Evolutionary conservation across 2,329 filamentous ascomycete genomes (phyloP), one percentile per base, ranked within the genome.

Genomic region (Fusarium oxysporum): DNA sequence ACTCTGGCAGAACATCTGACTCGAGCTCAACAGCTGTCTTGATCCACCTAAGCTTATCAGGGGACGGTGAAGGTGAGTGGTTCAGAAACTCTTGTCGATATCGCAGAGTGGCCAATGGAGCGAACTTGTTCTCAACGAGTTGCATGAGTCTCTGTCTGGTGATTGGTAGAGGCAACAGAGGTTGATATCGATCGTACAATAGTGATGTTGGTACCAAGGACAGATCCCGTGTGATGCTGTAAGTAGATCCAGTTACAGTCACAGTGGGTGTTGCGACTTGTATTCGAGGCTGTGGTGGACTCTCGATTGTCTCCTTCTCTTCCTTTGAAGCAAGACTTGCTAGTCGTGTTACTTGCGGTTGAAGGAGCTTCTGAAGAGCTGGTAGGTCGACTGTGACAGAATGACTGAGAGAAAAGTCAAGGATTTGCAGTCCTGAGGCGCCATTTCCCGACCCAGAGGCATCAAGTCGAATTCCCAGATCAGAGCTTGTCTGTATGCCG

Each of bases 341-440:
- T 2, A 81, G 64, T 14, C 70, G 67, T 17, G 68, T 58, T 3
- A 79, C 71, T 23, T 75, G 68, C 25, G 74, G 75, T 28, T 81
- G 76, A 2, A 80, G 63, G 16, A 77, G 57, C 5, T 70, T 68
- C 9, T 80, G 79, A 21, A 84, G 47, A 1, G 62, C 67, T 0
- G 83, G 83, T 12, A 84, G 59, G 1, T 77, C 77, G 8, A 82
- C 73, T 8, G 81, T 81, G 17, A 82, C 73, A 6, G 82, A 81
- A 57, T 85, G 83, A 28, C 81, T 81, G 13, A 85, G 69, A 4
- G 80, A 74, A 68, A 85, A 83, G 70, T 85, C 84, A 43, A 85
- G 57, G 4, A 83, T 77, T 13, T 72, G 69, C 14, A 81, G 48
- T 3, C 65, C 69, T 19, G 62, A 61, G 12, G 23, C 38, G 19